phyloP scores from a whole-genome alignment of 352 stramenopile species.

The Phytophthora lateralis region DNA sequence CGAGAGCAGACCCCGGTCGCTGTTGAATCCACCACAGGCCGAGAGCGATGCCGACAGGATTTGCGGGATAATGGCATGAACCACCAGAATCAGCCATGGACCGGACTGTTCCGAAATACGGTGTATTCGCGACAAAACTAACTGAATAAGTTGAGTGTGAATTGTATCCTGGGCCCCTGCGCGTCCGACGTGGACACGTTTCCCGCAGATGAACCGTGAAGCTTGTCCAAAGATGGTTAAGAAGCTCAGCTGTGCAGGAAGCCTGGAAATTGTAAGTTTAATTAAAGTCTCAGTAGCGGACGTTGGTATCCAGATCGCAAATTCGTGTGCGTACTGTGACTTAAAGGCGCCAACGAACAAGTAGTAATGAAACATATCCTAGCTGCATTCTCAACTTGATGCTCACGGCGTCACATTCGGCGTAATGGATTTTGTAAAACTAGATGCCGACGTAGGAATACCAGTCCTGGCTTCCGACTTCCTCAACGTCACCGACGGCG shows the following conservation, averaged over 20 bases:
- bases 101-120: constrained; percentile 8
- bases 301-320: neutral
- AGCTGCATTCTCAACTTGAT: constrained; percentile 8
- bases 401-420: constrained; percentile 9
- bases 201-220: neutral
- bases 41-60: constrained; percentile 19
- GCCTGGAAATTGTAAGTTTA: neutral
- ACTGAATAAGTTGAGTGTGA: constrained; percentile 8
- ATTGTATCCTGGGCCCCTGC: neutral
- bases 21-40: neutral
- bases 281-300: neutral
- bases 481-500: constrained; percentile 28
- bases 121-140: constrained; percentile 3
- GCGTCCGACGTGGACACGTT: neutral
- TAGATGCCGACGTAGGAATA: neutral
- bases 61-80: constrained; percentile 25
- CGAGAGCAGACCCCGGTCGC: neutral
- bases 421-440: constrained; percentile 15
- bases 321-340: neutral
- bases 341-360: neutral
- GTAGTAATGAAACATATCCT: constrained; percentile 17
- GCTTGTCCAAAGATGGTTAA: neutral
- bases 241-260: neutral
- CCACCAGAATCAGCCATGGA: constrained; percentile 31
- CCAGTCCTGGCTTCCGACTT: constrained; percentile 24